These are phyloP conservation scores for Euclidium syriacum DNA, from an alignment of 345 rosid species.

Conservation along the genomic window DNA sequence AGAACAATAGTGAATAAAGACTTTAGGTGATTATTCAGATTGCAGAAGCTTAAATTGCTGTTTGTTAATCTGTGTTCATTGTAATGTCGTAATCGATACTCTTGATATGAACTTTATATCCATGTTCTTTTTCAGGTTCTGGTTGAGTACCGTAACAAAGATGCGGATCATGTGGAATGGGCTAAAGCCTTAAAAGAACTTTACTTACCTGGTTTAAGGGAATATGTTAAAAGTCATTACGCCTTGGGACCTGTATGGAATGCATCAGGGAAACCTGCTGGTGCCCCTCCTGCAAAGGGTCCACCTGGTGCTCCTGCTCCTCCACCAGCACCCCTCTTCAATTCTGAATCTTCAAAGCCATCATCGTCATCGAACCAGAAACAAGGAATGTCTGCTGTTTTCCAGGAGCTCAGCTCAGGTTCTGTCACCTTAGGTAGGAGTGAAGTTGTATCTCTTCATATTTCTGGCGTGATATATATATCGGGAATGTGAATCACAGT, in stretches of 20 bases:
- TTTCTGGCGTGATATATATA: not conserved
- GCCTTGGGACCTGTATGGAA: conserved; percentile 96
- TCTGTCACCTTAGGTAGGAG: conserved; percentile 65
- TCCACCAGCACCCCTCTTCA: conserved; percentile 86
- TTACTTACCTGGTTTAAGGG: conserved; percentile 83
- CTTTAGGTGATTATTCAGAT: not conserved
- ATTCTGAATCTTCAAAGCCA: conserved; percentile 59
- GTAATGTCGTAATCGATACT: not conserved
- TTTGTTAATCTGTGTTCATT: conserved; percentile 6
- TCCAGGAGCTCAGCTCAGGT: conserved; percentile 73
- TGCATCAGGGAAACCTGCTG: conserved; percentile 47
- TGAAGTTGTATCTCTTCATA: not conserved
- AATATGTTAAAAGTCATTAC: conserved; percentile 77
- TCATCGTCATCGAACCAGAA: conserved; percentile 81
- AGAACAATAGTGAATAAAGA: not conserved
- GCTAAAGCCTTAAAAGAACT: conserved; percentile 95
- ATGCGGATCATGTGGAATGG: conserved; percentile 92
- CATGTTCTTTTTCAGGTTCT: conserved; percentile 50
- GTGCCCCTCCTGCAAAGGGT: conserved; percentile 59
- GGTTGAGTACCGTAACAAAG: conserved; percentile 80
- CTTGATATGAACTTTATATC: conserved; percentile 10
- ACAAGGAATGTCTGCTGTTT: conserved; percentile 92
- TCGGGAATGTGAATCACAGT: not conserved
- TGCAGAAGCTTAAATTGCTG: not conserved
- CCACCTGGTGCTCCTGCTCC: conserved; percentile 65